A percentile compares a stretch with the other conserved stretches of the same genome.
phyloP scores from a whole-genome alignment of 1,139 yeast species.

The Suhomyces bokatorum region DNA sequence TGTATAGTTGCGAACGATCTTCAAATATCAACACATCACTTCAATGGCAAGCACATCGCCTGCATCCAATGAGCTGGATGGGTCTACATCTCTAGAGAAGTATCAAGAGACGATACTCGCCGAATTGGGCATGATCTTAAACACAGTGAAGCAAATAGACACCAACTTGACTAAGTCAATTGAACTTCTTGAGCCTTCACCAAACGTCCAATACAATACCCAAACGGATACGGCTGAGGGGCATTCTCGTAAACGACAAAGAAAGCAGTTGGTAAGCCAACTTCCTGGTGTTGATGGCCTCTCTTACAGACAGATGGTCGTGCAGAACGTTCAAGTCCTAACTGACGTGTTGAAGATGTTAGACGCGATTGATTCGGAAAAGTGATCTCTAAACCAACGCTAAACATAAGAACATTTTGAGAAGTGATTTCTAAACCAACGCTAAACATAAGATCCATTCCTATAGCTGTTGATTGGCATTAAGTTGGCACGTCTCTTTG shows the following conservation, averaged over 20 bases:
- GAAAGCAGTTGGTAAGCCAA: neutral
- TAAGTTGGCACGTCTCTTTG: too few relatives aligned
- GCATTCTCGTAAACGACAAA: neutral
- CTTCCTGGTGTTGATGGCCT: neutral
- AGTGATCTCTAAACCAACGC: neutral
- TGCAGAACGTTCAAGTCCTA: conserved; percentile 18
- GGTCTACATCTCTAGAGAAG: neutral
- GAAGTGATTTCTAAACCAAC: neutral
- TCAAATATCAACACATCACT: neutral
- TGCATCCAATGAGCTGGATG: neutral
- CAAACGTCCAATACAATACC: neutral
- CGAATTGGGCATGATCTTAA: conserved; percentile 36
- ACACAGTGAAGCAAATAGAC: conserved; percentile 34
- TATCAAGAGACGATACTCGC: conserved; percentile 29
- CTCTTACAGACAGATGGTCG: conserved; percentile 16
- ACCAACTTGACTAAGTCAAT: conserved; percentile 26
- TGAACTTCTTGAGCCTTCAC: conserved; percentile 6
- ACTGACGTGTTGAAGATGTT: conserved; percentile 17
- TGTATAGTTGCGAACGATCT: neutral
- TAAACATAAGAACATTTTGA: too few relatives aligned
- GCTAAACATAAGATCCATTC: neutral
- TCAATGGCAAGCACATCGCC: neutral
- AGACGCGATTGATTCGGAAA: conserved; percentile 11
- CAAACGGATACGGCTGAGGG: neutral
- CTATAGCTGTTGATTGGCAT: neutral